These are phyloP conservation scores for Heterobasidion annosum DNA, from an alignment of 1,284 basidiomycete genomes.

Conservation along the genomic window DNA sequence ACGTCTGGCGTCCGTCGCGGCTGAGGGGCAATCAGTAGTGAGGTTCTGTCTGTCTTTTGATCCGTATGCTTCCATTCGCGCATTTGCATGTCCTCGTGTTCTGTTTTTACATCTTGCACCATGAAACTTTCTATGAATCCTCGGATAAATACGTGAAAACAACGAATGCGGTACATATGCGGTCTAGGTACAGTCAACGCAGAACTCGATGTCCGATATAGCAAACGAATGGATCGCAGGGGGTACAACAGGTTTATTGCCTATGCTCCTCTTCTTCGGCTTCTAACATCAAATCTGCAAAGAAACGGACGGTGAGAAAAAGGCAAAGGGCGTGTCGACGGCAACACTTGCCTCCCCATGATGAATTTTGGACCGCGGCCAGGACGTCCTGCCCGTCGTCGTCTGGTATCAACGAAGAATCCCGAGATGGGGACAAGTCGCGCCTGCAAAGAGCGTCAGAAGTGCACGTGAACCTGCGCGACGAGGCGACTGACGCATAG, in stretches of 20 bases:
- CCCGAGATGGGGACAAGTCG: conserved; percentile 31
- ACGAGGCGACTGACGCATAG: conserved; percentile 31
- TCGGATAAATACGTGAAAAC: conserved; percentile 1
- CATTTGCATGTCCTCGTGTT: neutral
- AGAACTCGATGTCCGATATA: neutral
- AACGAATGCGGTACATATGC: conserved; percentile 12
- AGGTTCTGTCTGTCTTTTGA: neutral
- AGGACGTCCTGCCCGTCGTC: conserved; percentile 47
- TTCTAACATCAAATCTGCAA: conserved; percentile 45
- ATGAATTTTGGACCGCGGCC: conserved; percentile 53
- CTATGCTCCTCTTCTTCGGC: conserved; percentile 40
- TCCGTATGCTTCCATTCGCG: neutral
- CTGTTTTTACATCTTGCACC: neutral
- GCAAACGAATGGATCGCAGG: neutral
- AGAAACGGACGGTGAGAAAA: neutral
- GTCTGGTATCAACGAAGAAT: conserved; percentile 24
- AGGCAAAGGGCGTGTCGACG: neutral
- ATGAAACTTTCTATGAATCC: neutral
- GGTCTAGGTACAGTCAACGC: conserved; percentile 5
- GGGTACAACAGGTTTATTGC: neutral
- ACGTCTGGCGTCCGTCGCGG: conserved; percentile 33
- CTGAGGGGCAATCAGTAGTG: conserved; percentile 8
- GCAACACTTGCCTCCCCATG: conserved; percentile 53
- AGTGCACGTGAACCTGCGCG: neutral
- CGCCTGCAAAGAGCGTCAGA: conserved; percentile 22